phyloP scores from a whole-genome alignment of 768 basidiomycete species.

The Kwoniella newhampshirensis region DNA sequence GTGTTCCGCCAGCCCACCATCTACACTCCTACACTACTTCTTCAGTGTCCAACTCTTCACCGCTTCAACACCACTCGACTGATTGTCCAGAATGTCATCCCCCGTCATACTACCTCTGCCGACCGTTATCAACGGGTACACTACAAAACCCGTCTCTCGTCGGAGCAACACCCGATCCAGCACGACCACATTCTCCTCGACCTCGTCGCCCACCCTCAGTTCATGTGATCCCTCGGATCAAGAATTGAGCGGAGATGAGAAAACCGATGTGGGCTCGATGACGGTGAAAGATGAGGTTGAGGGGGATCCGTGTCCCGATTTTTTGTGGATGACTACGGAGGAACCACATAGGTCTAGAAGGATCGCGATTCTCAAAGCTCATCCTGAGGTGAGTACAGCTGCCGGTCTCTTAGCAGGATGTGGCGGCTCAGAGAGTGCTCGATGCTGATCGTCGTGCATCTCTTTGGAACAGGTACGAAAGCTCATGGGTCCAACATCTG shows the following conservation, averaged over 20 bases:
- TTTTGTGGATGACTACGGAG: constrained; percentile 96
- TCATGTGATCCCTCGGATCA: constrained; percentile 17
- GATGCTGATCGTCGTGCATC: neutral
- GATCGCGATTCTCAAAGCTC: constrained; percentile 85
- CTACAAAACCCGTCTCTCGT: neutral
- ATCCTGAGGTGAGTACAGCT: constrained; percentile 71
- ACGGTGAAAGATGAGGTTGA: constrained; percentile 1
- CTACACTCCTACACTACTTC: too few relatives aligned
- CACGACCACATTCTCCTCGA: constrained; percentile 5
- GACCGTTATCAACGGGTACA: neutral
- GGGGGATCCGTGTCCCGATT: constrained; percentile 60
- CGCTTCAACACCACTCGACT: neutral
- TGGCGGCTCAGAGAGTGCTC: too few relatives aligned
- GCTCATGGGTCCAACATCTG: constrained; percentile 91
- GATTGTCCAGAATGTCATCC: neutral
- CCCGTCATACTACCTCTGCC: neutral
- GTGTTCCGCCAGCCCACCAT: neutral
- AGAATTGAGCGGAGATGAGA: constrained; percentile 2
- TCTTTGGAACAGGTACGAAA: constrained; percentile 69
- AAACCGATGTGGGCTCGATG: neutral
- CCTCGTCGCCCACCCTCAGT: constrained; percentile 16
- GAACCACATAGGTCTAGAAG: constrained; percentile 90
- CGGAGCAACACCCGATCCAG: neutral
- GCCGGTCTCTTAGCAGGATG: too few relatives aligned
- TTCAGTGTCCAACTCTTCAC: neutral